These are phyloP conservation scores for Onygenales sp. DNA, from an alignment of 2,329 filamentous ascomycete species.

Conservation along the genomic window DNA sequence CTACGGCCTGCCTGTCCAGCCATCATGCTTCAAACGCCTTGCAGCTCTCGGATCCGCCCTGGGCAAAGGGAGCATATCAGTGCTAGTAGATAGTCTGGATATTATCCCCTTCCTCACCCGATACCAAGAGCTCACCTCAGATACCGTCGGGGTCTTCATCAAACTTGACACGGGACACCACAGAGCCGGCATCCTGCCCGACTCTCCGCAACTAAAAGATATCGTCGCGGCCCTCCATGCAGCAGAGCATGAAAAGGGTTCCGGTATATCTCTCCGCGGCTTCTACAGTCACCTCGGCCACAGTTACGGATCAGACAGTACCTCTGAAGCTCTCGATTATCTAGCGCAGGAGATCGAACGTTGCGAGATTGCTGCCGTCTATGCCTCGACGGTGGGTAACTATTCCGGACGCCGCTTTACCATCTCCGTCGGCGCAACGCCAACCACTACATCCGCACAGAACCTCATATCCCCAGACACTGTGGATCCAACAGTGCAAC, in stretches of 20 bases:
- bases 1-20: slow-evolving; percentile 61
- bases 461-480: slow-evolving; percentile 38
- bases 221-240: slow-evolving; percentile 16
- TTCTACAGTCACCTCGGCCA: slow-evolving; percentile 65
- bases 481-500: slow-evolving; percentile 2
- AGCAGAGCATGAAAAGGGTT: slow-evolving; percentile 13
- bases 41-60: slow-evolving; percentile 46
- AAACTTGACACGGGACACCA: slow-evolving; percentile 65
- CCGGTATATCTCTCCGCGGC: slow-evolving; percentile 42
- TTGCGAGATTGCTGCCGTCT: slow-evolving; percentile 21
- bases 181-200: slow-evolving; percentile 55
- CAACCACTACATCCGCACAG: slow-evolving; percentile 58
- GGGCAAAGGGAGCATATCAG: slow-evolving; percentile 45
- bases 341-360: slow-evolving; percentile 51
- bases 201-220: slow-evolving; percentile 26
- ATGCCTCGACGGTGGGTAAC: slow-evolving; percentile 8
- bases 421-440: slow-evolving; percentile 65
- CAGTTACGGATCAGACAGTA: slow-evolving; percentile 51
- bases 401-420: slow-evolving; percentile 28
- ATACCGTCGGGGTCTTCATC: slow-evolving; percentile 48
- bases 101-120: slow-evolving; percentile 47
- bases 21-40: slow-evolving; percentile 53
- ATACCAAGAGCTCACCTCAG: slow-evolving; percentile 35
- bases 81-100: slow-evolving; percentile 58
- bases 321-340: slow-evolving; percentile 48